phyloP scores from a whole-genome alignment of 768 basidiomycete species.

The Holtermannia corniformis region DNA sequence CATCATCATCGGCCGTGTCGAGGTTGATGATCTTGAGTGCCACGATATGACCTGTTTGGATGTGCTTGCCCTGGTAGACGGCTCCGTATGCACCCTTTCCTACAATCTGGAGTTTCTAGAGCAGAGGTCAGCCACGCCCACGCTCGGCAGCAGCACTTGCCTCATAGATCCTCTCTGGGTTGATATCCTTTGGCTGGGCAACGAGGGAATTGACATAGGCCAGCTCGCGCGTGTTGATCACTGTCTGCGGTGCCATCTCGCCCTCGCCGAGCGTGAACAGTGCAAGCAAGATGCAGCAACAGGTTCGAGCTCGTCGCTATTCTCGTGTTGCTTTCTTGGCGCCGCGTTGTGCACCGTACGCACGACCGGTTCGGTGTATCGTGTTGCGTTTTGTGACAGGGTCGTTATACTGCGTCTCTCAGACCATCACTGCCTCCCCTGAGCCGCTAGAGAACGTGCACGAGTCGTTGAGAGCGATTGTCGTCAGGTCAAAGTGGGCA shows the following conservation, averaged over 20 bases:
- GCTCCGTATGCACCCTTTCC: slow-evolving; percentile 95
- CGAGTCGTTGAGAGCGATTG: too few species aligned
- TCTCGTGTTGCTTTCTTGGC: too few species aligned
- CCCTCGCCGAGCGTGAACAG: too few species aligned
- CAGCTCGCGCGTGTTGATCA: slow-evolving; percentile 18
- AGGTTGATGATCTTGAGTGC: slow-evolving; percentile 99
- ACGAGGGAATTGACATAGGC: slow-evolving; percentile 25
- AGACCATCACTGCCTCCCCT: too few species aligned
- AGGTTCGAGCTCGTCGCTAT: too few species aligned
- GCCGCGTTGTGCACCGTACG: too few species aligned
- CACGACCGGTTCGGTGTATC: too few species aligned
- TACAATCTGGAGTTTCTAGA: slow-evolving; percentile 75
- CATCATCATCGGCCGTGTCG: slow-evolving; percentile 92
- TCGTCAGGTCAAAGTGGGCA: too few species aligned
- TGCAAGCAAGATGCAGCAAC: too few species aligned
- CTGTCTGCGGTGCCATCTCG: background rate
- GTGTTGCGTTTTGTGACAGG: too few species aligned
- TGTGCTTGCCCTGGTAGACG: slow-evolving; percentile 81
- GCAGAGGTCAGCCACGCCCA: background rate
- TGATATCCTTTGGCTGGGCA: slow-evolving; percentile 27
- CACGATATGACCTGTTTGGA: slow-evolving; percentile 74
- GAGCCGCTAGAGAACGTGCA: too few species aligned
- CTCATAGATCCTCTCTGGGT: slow-evolving; percentile 29
- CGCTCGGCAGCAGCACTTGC: slow-evolving; percentile 9
- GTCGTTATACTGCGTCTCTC: too few species aligned